Evolutionary conservation across 352 stramenopile genomes (phyloP).

Genomic region (Globisporangium perplexum): DNA sequence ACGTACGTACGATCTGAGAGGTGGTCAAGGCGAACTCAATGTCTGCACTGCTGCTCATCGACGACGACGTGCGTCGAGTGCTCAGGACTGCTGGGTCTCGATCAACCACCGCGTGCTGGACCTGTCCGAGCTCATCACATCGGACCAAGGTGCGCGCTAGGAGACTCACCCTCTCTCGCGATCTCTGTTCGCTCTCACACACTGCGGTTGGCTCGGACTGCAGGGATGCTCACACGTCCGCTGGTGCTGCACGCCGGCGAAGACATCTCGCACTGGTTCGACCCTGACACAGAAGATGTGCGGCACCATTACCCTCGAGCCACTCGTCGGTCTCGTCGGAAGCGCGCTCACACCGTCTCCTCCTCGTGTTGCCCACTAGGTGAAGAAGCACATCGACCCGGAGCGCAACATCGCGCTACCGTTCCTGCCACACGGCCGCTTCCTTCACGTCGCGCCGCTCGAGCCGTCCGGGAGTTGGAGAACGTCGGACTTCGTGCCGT

Average conservation of each 20-base stretch:
- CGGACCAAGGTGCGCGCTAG: conserved; percentile 38
- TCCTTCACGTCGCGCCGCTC: conserved; percentile 81
- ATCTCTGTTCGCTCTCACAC: neutral
- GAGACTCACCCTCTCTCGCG: neutral
- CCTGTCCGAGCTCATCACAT: conserved; percentile 65
- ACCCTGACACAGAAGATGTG: conserved; percentile 63
- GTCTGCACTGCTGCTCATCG: no score
- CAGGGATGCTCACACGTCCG: conserved; percentile 70
- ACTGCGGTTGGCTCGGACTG: neutral
- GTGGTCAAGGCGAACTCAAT: no score
- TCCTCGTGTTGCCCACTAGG: conserved; percentile 16
- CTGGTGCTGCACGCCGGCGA: conserved; percentile 81
- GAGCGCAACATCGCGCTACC: conserved; percentile 69
- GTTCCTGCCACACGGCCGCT: conserved; percentile 81
- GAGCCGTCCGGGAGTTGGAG: conserved; percentile 74
- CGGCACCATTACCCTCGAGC: neutral
- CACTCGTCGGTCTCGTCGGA: neutral
- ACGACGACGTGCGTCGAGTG: neutral
- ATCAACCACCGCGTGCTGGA: conserved; percentile 79
- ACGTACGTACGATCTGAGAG: conserved; percentile 22
- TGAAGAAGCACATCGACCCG: conserved; percentile 77
- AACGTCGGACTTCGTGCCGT: conserved; percentile 72
- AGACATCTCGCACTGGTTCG: conserved; percentile 92
- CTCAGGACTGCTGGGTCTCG: conserved; percentile 73
- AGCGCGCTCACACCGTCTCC: neutral